These are phyloP conservation scores for Leccinum olivaceopallidum DNA, from an alignment of 768 basidiomycete genomes.

Conservation along the genomic window DNA sequence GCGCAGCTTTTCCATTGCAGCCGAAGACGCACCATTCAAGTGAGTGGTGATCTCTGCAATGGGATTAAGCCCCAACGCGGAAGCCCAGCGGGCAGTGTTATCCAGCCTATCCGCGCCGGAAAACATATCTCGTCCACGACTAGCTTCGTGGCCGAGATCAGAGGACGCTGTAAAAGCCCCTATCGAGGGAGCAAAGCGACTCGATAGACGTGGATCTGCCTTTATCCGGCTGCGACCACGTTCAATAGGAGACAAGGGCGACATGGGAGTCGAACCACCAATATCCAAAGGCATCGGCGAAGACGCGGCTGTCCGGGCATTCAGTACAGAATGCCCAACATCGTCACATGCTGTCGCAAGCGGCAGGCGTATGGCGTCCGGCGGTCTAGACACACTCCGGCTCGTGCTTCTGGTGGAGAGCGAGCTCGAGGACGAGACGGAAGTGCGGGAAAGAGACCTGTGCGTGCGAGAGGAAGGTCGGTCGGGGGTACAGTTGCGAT, in stretches of 20 bases:
- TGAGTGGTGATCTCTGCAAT: conserved; percentile 25
- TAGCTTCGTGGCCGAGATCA: conserved; percentile 22
- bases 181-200: conserved; percentile 25
- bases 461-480: conserved; percentile 33
- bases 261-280: conserved; percentile 23
- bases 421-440: conserved; percentile 41
- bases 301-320: conserved; percentile 14
- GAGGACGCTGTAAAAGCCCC: conserved; percentile 27
- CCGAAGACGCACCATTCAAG: conserved; percentile 14
- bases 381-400: conserved; percentile 44
- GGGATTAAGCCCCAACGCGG: conserved; percentile 19
- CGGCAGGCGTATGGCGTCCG: conserved; percentile 22
- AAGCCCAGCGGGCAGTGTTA: conserved; percentile 32
- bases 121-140: conserved; percentile 21
- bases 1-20: conserved; percentile 24
- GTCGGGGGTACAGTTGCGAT: conserved; percentile 10
- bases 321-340: conserved; percentile 23
- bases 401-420: conserved; percentile 39
- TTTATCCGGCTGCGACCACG: conserved; percentile 32
- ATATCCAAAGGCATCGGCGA: conserved; percentile 30
- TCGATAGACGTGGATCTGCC: conserved; percentile 5
- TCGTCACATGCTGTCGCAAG: conserved; percentile 30
- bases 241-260: conserved; percentile 25
- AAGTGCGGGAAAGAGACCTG: conserved; percentile 53
- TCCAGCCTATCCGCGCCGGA: conserved; percentile 25